Conservation (phyloP, 108 stramenopile genomes). For the Cyclotella kingstonii region DNA sequence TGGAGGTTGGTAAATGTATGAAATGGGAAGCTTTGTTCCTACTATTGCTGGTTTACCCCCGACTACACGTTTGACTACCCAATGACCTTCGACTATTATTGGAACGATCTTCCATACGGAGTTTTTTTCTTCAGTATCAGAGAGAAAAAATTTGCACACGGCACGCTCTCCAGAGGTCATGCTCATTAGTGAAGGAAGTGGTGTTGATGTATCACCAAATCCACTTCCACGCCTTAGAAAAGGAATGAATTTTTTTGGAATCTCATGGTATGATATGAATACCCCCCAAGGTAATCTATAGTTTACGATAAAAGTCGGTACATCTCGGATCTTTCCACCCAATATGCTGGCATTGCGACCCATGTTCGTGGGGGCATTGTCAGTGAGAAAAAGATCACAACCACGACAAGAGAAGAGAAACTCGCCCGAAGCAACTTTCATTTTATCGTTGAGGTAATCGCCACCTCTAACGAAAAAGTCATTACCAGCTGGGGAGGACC, state of each 20-base stretch:
- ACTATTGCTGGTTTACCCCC: constrained; percentile 85
- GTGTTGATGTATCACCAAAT: constrained; percentile 41
- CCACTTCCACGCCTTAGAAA: constrained; percentile 51
- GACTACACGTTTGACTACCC: constrained; percentile 77
- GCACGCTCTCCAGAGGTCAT: constrained; percentile 60
- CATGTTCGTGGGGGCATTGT: constrained; percentile 69
- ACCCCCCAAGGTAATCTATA: constrained; percentile 90
- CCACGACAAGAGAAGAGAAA: constrained; percentile 71
- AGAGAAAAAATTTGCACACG: constrained; percentile 57
- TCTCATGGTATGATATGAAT: constrained; percentile 79
- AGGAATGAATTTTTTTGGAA: constrained; percentile 68
- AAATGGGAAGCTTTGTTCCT: constrained; percentile 72
- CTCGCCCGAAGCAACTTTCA: constrained; percentile 62
- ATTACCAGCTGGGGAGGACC: constrained; percentile 54
- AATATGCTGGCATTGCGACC: constrained; percentile 65
- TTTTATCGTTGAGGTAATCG: constrained; percentile 71
- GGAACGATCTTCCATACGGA: constrained; percentile 71
- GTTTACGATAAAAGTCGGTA: constrained; percentile 85
- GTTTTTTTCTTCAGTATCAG: constrained; percentile 56
- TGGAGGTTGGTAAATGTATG: constrained; percentile 59
- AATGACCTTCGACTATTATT: constrained; percentile 79
- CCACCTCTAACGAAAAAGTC: constrained; percentile 76
- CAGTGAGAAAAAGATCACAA: constrained; percentile 81
- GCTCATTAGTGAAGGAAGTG: constrained; percentile 35
- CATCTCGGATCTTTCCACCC: constrained; percentile 65